Evolutionary conservation across 148 eudicot species (phyloP).

Genomic region (Hydrangea macrophylla): DNA sequence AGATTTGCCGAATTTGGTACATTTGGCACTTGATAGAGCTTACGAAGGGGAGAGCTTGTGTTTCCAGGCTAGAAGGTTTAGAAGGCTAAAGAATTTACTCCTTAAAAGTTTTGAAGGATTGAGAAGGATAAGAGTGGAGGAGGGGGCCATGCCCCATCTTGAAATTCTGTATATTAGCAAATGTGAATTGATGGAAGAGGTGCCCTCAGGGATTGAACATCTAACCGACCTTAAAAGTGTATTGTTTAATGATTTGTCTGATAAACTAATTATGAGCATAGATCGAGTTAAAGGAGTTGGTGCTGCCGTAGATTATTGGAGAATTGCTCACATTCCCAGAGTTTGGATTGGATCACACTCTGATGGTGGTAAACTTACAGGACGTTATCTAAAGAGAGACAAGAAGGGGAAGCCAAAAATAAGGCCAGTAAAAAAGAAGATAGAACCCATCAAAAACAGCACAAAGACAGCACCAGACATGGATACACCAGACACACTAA

Average conservation of each 20-base stretch:
- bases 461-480: too few relatives aligned
- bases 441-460: too few relatives aligned
- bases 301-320: too few relatives aligned
- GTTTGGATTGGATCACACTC: too few relatives aligned
- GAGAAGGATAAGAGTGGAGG: background rate
- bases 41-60: background rate
- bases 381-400: too few relatives aligned
- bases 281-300: too few relatives aligned
- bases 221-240: background rate
- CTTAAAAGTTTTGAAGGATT: background rate
- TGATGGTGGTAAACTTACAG: too few relatives aligned
- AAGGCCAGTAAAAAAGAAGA: too few relatives aligned
- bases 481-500: too few relatives aligned
- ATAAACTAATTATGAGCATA: background rate
- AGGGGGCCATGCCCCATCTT: background rate
- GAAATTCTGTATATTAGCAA: background rate
- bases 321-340: too few relatives aligned
- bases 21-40: background rate
- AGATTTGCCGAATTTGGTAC: background rate
- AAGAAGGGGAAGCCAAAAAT: too few relatives aligned
- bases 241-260: background rate
- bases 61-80: background rate
- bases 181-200: background rate
- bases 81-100: background rate
- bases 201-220: background rate